Percentiles rank a stretch among this genome's conserved stretches.
These are phyloP conservation scores for Manihot esculenta DNA, from an alignment of 441 rosid genomes.

Conservation along the genomic window DNA sequence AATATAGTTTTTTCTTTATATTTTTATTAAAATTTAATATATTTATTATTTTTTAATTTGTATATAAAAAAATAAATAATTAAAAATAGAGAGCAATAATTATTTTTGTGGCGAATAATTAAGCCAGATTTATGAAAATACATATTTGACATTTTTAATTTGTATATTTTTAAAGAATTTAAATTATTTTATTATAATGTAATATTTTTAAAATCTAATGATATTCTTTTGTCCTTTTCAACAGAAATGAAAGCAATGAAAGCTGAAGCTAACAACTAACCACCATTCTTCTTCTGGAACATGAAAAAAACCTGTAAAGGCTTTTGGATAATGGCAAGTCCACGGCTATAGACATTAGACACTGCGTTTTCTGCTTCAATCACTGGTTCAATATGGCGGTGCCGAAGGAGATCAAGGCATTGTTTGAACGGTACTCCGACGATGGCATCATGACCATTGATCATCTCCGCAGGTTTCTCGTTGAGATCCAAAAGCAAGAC, in stretches of 20 bases:
- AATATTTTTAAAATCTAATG: too few species aligned
- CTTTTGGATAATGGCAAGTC: not conserved
- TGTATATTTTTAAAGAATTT: too few species aligned
- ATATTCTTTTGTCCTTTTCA: not conserved
- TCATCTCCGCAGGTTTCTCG: constrained; percentile 61
- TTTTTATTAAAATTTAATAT: too few species aligned
- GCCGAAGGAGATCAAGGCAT: constrained; percentile 60
- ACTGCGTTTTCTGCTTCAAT: constrained; percentile 67
- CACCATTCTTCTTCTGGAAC: not conserved
- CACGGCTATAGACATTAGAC: not conserved
- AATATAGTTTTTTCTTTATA: too few species aligned
- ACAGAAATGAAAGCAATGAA: not conserved
- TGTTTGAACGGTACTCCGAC: constrained; percentile 60
- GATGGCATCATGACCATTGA: constrained; percentile 61
- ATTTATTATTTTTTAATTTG: too few species aligned
- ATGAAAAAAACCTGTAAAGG: not conserved
- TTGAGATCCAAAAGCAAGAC: constrained; percentile 61
- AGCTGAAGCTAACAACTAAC: not conserved
- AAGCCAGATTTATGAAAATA: too few species aligned
- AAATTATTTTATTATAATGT: too few species aligned
- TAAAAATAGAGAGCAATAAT: too few species aligned
- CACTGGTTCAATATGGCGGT: constrained; percentile 49
- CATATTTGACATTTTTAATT: too few species aligned
- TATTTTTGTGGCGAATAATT: too few species aligned
- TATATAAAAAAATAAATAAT: too few species aligned